Evolutionary conservation across 2,329 filamentous ascomycete species (phyloP).

Genomic region (Penicillium sp.): DNA sequence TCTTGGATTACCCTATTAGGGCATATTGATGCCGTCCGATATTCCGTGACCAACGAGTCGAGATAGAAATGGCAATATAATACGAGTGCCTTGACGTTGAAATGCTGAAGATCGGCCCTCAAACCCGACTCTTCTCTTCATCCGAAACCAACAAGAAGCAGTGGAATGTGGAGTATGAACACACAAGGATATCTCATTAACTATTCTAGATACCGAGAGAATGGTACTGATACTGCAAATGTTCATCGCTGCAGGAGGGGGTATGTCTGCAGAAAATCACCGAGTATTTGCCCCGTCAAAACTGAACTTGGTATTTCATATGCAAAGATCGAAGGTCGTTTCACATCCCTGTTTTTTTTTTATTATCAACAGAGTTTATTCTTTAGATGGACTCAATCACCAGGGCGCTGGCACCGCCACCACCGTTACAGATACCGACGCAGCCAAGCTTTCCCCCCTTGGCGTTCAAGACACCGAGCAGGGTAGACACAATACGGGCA

Average conservation of each 20-base stretch:
- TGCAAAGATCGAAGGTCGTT: slow-evolving; percentile 17
- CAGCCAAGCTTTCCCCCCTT: slow-evolving; percentile 92
- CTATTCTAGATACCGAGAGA: slow-evolving; percentile 1
- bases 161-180: not conserved
- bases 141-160: not conserved
- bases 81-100: not conserved
- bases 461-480: slow-evolving; percentile 82
- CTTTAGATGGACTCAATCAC: slow-evolving; percentile 68
- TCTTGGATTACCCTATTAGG: no score
- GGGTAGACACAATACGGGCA: slow-evolving; percentile 85
- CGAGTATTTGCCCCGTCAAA: slow-evolving; percentile 2
- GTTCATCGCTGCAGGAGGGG: not conserved
- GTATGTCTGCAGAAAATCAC: slow-evolving; percentile 1
- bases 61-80: not conserved
- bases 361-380: slow-evolving; percentile 15
- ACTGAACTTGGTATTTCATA: slow-evolving; percentile 7
- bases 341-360: slow-evolving; percentile 21
- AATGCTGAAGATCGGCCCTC: not conserved
- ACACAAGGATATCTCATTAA: slow-evolving; percentile 10
- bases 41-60: not conserved
- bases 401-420: slow-evolving; percentile 89
- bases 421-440: slow-evolving; percentile 96
- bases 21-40: not conserved
- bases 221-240: not conserved
- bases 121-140: not conserved